A percentile compares a stretch with the other conserved stretches of the same genome.
Conservation (phyloP, 805 yeast genomes). For the Metschnikowia chrysomelidarum region DNA sequence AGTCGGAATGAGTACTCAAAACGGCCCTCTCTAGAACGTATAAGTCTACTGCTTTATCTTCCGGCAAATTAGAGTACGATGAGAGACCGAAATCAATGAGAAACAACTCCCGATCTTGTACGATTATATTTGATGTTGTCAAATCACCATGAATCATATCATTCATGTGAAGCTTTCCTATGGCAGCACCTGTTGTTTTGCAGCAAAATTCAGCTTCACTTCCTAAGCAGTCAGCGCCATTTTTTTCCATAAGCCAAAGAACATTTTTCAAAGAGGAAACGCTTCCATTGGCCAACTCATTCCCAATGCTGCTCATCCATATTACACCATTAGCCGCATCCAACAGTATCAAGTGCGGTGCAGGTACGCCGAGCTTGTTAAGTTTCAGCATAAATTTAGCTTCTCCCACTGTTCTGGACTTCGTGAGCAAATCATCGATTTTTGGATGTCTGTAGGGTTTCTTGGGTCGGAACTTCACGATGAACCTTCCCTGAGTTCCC, state of each 20-base stretch:
- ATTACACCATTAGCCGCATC: constrained; percentile 77
- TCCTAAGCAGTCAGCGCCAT: constrained; percentile 22
- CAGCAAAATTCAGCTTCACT: constrained; percentile 45
- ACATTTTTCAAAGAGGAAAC: constrained; percentile 69
- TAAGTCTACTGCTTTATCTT: constrained; percentile 96
- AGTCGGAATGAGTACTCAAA: constrained; percentile 81
- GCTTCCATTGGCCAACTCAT: constrained; percentile 46
- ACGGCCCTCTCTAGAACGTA: constrained; percentile 93
- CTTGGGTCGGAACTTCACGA: constrained; percentile 83
- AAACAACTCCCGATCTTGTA: constrained; percentile 47
- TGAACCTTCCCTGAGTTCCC: constrained; percentile 31
- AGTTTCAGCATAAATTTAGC: constrained; percentile 69
- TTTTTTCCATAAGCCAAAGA: constrained; percentile 59
- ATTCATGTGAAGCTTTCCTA: constrained; percentile 68
- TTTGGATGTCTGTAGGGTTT: constrained; percentile 88
- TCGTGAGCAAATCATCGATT: constrained; percentile 73
- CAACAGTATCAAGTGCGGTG: constrained; percentile 72
- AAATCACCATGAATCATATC: constrained; percentile 93
- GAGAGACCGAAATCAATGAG: constrained; percentile 93
- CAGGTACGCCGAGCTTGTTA: constrained; percentile 53
- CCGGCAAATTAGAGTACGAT: constrained; percentile 68
- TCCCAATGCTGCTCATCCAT: constrained; percentile 84
- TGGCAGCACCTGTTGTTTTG: constrained; percentile 56
- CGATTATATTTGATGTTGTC: constrained; percentile 82
- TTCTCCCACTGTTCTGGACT: constrained; percentile 80